phyloP scores from a whole-genome alignment of 345 rosid species.

The Salix arbutifolia region DNA sequence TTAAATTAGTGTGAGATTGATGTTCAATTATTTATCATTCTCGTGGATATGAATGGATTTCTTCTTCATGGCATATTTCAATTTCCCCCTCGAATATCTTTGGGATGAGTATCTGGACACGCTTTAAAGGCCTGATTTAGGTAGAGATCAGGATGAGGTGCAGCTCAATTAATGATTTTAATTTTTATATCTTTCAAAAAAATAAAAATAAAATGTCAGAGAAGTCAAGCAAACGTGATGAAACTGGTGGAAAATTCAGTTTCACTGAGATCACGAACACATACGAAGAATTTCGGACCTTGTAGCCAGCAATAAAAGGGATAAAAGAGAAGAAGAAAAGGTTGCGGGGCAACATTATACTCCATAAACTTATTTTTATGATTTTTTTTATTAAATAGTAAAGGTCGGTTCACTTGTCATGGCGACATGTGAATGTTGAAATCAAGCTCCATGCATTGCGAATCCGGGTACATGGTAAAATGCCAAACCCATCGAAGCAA shows the following conservation, averaged over 20 bases:
- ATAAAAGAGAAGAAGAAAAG: too few species aligned
- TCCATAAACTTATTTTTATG: too few species aligned
- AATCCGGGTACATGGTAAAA: background rate
- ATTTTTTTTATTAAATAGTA: background rate
- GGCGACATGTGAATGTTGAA: background rate
- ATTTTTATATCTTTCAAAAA: background rate
- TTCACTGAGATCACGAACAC: too few species aligned
- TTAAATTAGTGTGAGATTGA: background rate
- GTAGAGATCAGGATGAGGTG: background rate
- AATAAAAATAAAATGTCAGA: too few species aligned
- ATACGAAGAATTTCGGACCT: too few species aligned
- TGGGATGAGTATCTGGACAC: background rate
- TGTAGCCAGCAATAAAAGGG: too few species aligned
- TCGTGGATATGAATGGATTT: slow-evolving; percentile 4
- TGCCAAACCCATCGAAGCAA: background rate
- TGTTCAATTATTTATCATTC: background rate
- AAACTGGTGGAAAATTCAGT: too few species aligned
- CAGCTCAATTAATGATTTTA: background rate
- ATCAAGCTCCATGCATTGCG: background rate
- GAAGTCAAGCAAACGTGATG: background rate
- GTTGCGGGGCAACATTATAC: too few species aligned
- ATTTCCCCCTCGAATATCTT: background rate
- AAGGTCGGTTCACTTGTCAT: background rate
- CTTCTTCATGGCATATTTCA: background rate
- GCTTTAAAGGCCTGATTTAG: background rate